A percentile compares a stretch with the other conserved stretches of the same genome.
Evolutionary conservation across 2,329 filamentous ascomycete genomes (phyloP).

Genomic region (Thyridium curvatum): DNA sequence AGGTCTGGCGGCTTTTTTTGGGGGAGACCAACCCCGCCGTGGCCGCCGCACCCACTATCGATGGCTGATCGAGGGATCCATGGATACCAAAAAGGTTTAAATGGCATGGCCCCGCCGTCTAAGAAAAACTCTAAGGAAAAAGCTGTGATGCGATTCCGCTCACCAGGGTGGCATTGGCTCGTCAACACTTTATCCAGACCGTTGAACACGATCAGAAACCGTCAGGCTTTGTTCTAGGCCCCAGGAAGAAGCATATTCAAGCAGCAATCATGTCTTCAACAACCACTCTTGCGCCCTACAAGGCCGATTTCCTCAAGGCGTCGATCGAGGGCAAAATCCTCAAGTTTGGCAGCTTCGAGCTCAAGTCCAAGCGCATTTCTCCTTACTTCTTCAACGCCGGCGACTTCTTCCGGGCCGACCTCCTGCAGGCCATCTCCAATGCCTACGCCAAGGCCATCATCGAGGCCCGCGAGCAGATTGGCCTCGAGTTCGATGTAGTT

Average conservation of each 20-base stretch:
- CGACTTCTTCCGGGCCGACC: constrained; percentile 74
- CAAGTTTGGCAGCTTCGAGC: constrained; percentile 76
- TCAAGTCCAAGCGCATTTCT: constrained; percentile 87
- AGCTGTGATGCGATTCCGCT: no score
- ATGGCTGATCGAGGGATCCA: no score
- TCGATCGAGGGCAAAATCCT: constrained; percentile 64
- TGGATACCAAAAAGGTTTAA: no score
- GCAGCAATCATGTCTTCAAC: constrained; percentile 6
- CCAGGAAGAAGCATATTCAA: neutral
- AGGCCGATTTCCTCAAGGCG: constrained; percentile 65
- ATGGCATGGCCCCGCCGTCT: no score
- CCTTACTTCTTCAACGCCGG: constrained; percentile 99
- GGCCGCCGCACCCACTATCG: no score
- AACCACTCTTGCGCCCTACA: constrained; percentile 51
- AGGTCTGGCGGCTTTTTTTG: no score
- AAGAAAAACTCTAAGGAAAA: no score
- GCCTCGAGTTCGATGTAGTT: constrained; percentile 69
- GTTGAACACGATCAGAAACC: no score
- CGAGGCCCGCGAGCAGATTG: constrained; percentile 31
- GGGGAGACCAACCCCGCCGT: no score
- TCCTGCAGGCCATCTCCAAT: constrained; percentile 70
- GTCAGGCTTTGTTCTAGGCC: neutral
- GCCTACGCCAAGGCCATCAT: constrained; percentile 71
- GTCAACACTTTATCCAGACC: no score
- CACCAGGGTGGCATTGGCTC: no score